A percentile compares a stretch with the other conserved stretches of the same genome.
phyloP scores from a whole-genome alignment of 73 alveolate species.

The Paramecium pentaurelia region DNA sequence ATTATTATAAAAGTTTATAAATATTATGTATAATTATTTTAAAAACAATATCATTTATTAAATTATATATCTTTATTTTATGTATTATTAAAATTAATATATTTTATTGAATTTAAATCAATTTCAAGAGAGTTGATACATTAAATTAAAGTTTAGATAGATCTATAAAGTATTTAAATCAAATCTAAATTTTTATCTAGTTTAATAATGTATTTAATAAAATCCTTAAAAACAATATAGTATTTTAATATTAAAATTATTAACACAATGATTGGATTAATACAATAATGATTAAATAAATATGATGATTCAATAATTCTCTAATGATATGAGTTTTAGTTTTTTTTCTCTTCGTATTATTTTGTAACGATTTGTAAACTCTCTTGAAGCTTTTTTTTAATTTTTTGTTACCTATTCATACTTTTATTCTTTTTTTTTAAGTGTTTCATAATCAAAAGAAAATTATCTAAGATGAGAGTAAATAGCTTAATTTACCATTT shows the following conservation, averaged over 20 bases:
- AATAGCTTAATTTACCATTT: slow-evolving; percentile 6
- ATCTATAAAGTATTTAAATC: too few species aligned
- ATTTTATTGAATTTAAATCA: too few species aligned
- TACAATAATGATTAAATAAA: background rate
- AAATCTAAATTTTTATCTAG: background rate
- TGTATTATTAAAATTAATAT: too few species aligned
- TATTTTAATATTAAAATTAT: background rate
- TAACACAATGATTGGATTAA: background rate
- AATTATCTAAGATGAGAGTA: background rate
- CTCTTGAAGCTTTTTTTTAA: background rate
- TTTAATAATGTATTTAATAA: background rate
- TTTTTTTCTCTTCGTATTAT: background rate
- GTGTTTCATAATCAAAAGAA: background rate
- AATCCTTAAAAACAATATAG: too few species aligned
- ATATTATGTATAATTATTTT: too few species aligned
- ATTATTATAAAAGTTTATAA: too few species aligned
- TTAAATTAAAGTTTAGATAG: too few species aligned
- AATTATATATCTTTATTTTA: too few species aligned
- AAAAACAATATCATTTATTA: too few species aligned
- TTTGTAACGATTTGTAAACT: background rate
- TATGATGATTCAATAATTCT: background rate
- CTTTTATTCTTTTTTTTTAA: background rate
- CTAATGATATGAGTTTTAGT: background rate
- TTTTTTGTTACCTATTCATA: background rate
- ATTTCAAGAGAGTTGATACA: too few species aligned